These are phyloP conservation scores for Tephrocybe rancida DNA, from an alignment of 768 basidiomycete genomes.

Conservation along the genomic window DNA sequence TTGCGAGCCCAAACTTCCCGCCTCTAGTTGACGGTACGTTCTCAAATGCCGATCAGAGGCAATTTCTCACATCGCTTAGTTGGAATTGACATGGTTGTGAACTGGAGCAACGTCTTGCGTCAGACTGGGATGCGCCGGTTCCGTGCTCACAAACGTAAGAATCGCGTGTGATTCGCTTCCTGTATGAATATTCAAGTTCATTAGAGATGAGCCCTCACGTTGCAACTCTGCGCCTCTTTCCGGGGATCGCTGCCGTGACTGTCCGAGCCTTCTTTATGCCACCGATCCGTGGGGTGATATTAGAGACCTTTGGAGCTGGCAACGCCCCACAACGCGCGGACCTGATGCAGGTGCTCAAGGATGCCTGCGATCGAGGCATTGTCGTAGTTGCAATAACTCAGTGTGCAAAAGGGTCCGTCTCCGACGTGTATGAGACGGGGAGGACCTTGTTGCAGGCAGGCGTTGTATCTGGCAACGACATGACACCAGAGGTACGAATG, in stretches of 20 bases:
- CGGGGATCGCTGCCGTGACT: conserved; percentile 78
- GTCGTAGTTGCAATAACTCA: conserved; percentile 93
- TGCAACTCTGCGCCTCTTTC: conserved; percentile 83
- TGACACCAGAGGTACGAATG: conserved; percentile 85
- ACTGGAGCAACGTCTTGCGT: conserved; percentile 86
- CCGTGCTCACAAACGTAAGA: conserved; percentile 74
- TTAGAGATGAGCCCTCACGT: conserved; percentile 82
- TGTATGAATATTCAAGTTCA: neutral
- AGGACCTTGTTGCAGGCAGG: conserved; percentile 70
- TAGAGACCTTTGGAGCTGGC: conserved; percentile 92
- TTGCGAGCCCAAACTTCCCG: conserved; percentile 82
- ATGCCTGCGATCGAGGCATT: conserved; percentile 81
- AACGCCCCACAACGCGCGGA: conserved; percentile 87
- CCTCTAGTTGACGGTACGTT: conserved; percentile 76
- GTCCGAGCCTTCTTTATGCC: conserved; percentile 76
- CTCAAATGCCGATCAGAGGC: neutral
- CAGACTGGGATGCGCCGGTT: conserved; percentile 82
- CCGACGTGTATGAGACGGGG: conserved; percentile 82
- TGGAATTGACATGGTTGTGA: conserved; percentile 87
- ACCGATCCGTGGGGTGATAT: conserved; percentile 77
- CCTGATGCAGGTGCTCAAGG: conserved; percentile 72
- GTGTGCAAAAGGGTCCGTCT: conserved; percentile 85
- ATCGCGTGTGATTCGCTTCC: neutral
- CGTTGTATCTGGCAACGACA: conserved; percentile 84
- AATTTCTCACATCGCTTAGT: conserved; percentile 45